Base-by-base conservation (phyloP, 345 rosid species). In the Camelina sativa region DNA sequence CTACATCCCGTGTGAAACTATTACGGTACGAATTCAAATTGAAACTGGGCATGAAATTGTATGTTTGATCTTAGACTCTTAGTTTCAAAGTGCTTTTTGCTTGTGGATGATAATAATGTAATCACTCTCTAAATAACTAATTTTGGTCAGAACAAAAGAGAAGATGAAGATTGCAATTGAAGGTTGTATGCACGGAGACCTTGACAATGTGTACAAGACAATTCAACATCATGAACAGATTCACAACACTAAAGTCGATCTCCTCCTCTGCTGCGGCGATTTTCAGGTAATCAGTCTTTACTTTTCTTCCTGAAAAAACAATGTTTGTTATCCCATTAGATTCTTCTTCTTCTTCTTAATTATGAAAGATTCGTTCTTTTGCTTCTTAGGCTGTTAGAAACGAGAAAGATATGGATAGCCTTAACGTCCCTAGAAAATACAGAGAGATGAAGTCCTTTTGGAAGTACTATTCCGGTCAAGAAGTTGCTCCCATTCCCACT, bases 131-230 rank as follows among this genome's bases (percentile, higher is more conserved):
- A 1, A 10, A 10, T 40, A 11, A 10, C 2, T 10, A 3, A 3
- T 2, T 2, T 8, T 40, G 43, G 11, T 40, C 13, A 40, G 43
- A 40, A 4, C 43, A 10, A 11, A 11, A 58, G 44, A 25, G 59
- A 62, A 13, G 64, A 91, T 90, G 98, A 94, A 82, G 91, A 88
- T 94, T 57, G 98, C 98, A 41, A 85, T 90, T 19, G 98, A 94
- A 84, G 98, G 98, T 19, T 94, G 98, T 74, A 91, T 94, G 93
- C 99, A 95, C 35, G 99, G 99, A 43, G 99, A 89, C 73, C 88
- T 92, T 1, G 99, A 95, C 73, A 86, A 76, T 50, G 97, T 95
- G 11, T 95, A 86, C 81, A 77, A 57, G 9, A 95, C 99, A 5
- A 81, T 95, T 8, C 78, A 80, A 64, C 81, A 77, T 80, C 76